phyloP scores from a whole-genome alignment of 1,284 basidiomycete genomes.

The Clitocybe nebularis region DNA sequence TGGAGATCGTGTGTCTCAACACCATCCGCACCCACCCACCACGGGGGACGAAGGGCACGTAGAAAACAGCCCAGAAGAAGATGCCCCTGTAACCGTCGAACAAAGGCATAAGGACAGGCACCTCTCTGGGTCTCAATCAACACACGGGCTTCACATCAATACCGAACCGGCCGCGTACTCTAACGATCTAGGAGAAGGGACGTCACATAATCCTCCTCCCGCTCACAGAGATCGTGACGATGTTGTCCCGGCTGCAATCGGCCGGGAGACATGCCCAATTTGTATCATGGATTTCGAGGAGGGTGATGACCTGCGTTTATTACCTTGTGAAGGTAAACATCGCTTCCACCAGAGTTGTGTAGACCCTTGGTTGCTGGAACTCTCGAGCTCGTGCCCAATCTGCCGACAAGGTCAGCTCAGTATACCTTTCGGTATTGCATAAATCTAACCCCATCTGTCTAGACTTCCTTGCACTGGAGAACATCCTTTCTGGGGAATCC shows the following conservation, averaged over 20 bases:
- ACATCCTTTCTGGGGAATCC: constrained; percentile 38
- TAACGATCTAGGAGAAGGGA: constrained; percentile 10
- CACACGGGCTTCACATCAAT: neutral
- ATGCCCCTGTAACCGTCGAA: neutral
- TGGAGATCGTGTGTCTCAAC: constrained; percentile 3
- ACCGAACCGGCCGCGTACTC: neutral
- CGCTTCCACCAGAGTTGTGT: constrained; percentile 83
- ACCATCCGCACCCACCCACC: neutral
- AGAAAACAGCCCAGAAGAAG: neutral
- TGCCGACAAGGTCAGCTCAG: constrained; percentile 92
- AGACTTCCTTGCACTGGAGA: constrained; percentile 50
- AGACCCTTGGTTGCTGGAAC: constrained; percentile 83
- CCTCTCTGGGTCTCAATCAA: neutral
- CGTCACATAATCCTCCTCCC: constrained; percentile 7
- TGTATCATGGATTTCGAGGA: constrained; percentile 92
- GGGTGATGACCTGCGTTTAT: constrained; percentile 83
- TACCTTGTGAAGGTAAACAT: constrained; percentile 88
- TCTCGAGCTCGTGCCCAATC: constrained; percentile 88
- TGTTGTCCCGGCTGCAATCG: constrained; percentile 61
- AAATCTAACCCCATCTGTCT: constrained; percentile 4
- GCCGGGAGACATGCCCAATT: constrained; percentile 86
- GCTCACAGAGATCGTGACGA: constrained; percentile 24
- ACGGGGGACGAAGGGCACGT: neutral
- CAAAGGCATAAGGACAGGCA: neutral
- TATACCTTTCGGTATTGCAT: constrained; percentile 19